Base-by-base conservation (phyloP, 1,284 basidiomycete genomes). In the Ustilago trichophora region DNA sequence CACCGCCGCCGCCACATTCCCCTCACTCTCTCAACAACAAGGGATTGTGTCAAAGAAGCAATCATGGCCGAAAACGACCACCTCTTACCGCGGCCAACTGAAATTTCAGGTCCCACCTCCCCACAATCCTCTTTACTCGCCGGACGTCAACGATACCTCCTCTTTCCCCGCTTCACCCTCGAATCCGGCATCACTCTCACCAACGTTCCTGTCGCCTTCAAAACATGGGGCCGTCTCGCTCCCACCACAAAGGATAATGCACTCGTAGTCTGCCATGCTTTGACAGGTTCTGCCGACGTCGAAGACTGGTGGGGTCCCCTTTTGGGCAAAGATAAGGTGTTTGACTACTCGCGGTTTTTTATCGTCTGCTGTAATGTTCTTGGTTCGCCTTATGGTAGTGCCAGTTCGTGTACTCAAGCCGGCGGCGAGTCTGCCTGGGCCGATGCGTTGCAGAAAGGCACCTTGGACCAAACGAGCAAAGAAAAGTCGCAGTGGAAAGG, bases 261-360 rank as follows among this genome's bases (percentile, higher is more conserved):
- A 53, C 91, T 98, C 88, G 86, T 98, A 70, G 95, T 98, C 46
- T 97, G 93, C 80, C 96, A 98, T 83, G 95, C 96, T 0, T 89
- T 98, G 71, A 98, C 95, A 0, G 95, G 95, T 10, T 94, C 92
- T 76, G 91, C 94, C 15, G 94, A 98, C 79, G 93, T 97, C 6
- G 91, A 95, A 79, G 95, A 98, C 82, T 98, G 62, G 66, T 98
- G 95, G 95, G 94, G 93, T 18, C 95, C 94, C 0, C 85, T 98
- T 18, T 90, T 98, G 83, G 95, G 96, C 2, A 85, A 86, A 6
- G 89, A 90, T 25, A 92, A 91, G 76, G 91, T 91, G 0, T 98
- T 98, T 74, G 95, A 98, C 82, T 87, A 91, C 1, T 87, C 85
- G 25, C 86, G 91, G 1, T 98, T 89, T 84, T 95, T 98, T 82